phyloP scores from a whole-genome alignment of 345 rosid genomes.

The Eucalyptus erythrocorys region DNA sequence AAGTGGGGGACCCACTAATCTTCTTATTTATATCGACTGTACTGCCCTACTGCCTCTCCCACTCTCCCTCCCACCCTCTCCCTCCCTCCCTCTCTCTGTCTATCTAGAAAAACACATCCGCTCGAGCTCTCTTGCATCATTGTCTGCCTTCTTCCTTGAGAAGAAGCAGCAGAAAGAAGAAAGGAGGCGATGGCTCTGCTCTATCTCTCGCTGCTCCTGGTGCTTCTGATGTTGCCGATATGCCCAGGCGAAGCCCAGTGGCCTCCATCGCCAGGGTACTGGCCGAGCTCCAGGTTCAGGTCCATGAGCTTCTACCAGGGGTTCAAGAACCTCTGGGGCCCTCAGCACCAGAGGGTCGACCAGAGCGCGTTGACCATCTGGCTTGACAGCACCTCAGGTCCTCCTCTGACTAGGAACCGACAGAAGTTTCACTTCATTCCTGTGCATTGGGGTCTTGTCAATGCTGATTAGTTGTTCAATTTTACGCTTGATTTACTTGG shows the following conservation, averaged over 20 bases:
- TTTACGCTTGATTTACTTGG: not conserved
- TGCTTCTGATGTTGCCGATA: slow-evolving; percentile 20
- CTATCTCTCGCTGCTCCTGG: slow-evolving; percentile 2
- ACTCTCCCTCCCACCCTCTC: not conserved
- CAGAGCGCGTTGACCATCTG: slow-evolving; percentile 67
- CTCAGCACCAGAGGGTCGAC: slow-evolving; percentile 59
- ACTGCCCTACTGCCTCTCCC: slow-evolving; percentile 13
- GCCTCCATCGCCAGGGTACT: slow-evolving; percentile 92
- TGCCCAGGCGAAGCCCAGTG: slow-evolving; percentile 35
- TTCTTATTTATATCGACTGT: slow-evolving; percentile 4
- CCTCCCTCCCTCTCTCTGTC: not conserved
- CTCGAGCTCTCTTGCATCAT: slow-evolving; percentile 1
- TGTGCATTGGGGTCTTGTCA: not conserved
- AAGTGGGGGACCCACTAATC: slow-evolving; percentile 12
- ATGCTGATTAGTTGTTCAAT: not conserved
- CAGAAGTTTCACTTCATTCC: not conserved
- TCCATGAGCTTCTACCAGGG: slow-evolving; percentile 59
- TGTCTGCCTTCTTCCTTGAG: not conserved
- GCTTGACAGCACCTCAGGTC: slow-evolving; percentile 87
- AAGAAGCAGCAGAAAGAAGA: not conserved
- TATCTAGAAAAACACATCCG: slow-evolving; percentile 15
- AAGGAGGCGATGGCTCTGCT: slow-evolving; percentile 3
- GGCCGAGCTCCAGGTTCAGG: slow-evolving; percentile 80
- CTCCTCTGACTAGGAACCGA: not conserved
- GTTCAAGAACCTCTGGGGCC: slow-evolving; percentile 90